phyloP scores from a whole-genome alignment of 2,329 filamentous ascomycete genomes.

The Aotearoamyces nothofagi region DNA sequence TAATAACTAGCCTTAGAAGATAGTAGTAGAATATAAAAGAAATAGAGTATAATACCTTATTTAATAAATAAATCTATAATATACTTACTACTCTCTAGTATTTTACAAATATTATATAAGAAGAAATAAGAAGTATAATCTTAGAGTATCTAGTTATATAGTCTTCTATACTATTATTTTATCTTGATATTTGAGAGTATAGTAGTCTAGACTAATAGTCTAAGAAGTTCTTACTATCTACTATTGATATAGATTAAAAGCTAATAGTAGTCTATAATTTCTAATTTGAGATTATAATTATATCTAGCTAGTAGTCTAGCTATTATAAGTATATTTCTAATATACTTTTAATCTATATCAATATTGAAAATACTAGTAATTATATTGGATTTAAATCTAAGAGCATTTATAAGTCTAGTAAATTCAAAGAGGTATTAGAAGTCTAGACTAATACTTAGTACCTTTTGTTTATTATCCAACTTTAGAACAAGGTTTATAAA shows the following conservation, averaged over 20 bases:
- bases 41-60: conserved; percentile 3
- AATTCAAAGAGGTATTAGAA: conserved; percentile 5
- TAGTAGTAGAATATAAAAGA: conserved; percentile 6
- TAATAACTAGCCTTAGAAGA: conserved; percentile 1
- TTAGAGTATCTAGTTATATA: conserved; percentile 1
- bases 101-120: conserved; percentile 5
- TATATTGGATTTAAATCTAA: conserved; percentile 5
- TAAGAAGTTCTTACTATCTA: conserved; percentile 1
- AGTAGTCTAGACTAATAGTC: conserved; percentile 1
- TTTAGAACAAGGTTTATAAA: conserved; percentile 6
- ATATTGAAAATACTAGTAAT: conserved; percentile 5
- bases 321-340: conserved; percentile 5
- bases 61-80: conserved; percentile 6
- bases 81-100: conserved; percentile 5
- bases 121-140: conserved; percentile 1
- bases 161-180: conserved; percentile 1
- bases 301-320: conserved; percentile 4
- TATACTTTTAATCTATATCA: conserved; percentile 4
- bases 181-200: conserved; percentile 1
- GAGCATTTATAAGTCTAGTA: conserved; percentile 3
- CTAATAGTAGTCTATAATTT: conserved; percentile 5
- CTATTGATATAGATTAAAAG: conserved; percentile 4
- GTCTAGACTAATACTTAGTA: conserved; percentile 3
- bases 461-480: conserved; percentile 6
- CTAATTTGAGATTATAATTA: conserved; percentile 5